These are phyloP conservation scores for Fusarium compactum DNA, from an alignment of 2,329 filamentous ascomycete species.

Conservation along the genomic window DNA sequence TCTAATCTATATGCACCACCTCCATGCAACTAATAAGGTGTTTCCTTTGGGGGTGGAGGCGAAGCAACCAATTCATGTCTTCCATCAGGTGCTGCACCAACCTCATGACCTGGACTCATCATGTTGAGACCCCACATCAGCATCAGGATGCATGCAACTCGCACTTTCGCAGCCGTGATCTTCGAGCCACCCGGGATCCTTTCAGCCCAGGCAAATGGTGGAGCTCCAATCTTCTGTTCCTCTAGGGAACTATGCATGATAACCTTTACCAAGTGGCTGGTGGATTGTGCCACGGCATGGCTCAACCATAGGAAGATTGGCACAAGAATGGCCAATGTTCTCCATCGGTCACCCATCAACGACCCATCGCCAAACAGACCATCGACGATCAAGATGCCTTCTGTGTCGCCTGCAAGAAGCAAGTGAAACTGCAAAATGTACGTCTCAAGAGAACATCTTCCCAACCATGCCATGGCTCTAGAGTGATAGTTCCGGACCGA, in stretches of 20 bases:
- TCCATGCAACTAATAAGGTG: not conserved
- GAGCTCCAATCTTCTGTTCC: not conserved
- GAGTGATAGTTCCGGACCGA: constrained; percentile 45
- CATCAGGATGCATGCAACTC: not conserved
- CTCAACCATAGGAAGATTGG: constrained; percentile 47
- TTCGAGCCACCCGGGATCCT: not conserved
- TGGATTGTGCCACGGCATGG: constrained; percentile 36
- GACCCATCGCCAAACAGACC: constrained; percentile 38
- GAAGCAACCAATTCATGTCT: not conserved
- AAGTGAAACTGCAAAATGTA: constrained; percentile 71
- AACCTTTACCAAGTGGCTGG: constrained; percentile 1
- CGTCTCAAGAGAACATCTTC: constrained; percentile 67
- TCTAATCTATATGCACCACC: not conserved
- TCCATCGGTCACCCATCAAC: constrained; percentile 42
- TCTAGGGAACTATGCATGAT: not conserved
- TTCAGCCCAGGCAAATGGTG: not conserved
- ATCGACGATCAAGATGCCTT: constrained; percentile 57
- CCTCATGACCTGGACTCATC: not conserved
- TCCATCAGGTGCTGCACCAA: not conserved
- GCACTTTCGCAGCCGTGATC: not conserved
- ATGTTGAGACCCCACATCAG: not conserved
- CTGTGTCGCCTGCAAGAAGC: constrained; percentile 69
- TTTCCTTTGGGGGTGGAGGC: not conserved
- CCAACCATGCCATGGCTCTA: constrained; percentile 62
- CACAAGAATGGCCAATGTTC: constrained; percentile 39